A percentile compares a stretch with the other conserved stretches of the same genome.
Conservation (phyloP, 2,329 filamentous ascomycete species). For the Pestalotiopsis sp. region DNA sequence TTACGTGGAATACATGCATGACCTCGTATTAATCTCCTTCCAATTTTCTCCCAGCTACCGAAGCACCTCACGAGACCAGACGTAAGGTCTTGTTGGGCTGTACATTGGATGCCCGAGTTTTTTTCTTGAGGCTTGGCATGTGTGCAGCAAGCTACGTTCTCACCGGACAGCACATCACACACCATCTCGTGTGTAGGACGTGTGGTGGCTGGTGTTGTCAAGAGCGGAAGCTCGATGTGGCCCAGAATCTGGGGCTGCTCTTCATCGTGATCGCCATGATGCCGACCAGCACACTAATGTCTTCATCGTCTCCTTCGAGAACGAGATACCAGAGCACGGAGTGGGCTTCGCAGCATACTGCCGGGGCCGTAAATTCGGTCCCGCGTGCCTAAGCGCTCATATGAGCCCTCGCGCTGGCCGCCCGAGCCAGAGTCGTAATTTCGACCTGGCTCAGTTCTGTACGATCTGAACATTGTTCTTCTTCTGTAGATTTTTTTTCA, state of each 20-base stretch:
- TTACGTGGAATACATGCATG: neutral
- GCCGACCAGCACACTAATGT: neutral
- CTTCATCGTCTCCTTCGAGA: neutral
- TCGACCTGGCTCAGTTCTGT: constrained; percentile 57
- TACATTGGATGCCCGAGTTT: constrained; percentile 44
- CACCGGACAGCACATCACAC: constrained; percentile 51
- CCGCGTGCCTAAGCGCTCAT: neutral
- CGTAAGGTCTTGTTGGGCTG: constrained; percentile 40
- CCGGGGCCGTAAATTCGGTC: neutral
- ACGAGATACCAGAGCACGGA: neutral
- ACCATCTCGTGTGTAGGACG: constrained; percentile 18
- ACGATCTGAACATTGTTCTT: constrained; percentile 90
- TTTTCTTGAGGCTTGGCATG: constrained; percentile 38
- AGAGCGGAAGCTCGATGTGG: neutral
- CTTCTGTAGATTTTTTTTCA: constrained; percentile 56
- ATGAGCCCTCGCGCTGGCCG: neutral
- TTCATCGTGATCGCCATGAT: neutral
- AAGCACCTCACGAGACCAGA: neutral
- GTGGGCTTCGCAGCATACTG: neutral
- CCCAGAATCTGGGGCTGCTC: neutral
- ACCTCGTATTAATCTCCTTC: neutral
- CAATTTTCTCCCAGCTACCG: neutral
- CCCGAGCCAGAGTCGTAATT: constrained; percentile 12
- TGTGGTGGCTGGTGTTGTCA: neutral
- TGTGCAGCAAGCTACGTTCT: constrained; percentile 16